Percentiles rank a stretch among this genome's conserved stretches.
Evolutionary conservation across 1,284 basidiomycete genomes (phyloP).

Genomic region (Ceratobasidium sp.): DNA sequence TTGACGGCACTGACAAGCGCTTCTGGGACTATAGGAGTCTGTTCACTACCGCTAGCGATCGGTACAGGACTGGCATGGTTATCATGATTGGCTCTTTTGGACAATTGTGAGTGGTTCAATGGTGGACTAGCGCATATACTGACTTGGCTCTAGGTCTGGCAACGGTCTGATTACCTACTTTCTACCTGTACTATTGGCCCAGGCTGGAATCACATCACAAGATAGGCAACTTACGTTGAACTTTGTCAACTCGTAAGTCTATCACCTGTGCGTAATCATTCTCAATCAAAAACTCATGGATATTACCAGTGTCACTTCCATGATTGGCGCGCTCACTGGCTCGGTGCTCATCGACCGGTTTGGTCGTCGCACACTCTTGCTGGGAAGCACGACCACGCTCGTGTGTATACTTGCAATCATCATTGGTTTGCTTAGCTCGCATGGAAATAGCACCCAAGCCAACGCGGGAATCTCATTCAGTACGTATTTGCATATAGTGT

Average conservation of each 20-base stretch:
- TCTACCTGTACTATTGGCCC: slow-evolving; percentile 54
- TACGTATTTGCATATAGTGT: neutral
- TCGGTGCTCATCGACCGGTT: slow-evolving; percentile 55
- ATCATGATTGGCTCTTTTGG: slow-evolving; percentile 59
- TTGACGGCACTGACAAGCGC: slow-evolving; percentile 50
- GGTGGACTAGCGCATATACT: slow-evolving; percentile 41
- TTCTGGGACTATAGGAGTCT: slow-evolving; percentile 65
- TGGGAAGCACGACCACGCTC: slow-evolving; percentile 51
- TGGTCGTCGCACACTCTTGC: slow-evolving; percentile 53
- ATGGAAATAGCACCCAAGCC: slow-evolving; percentile 15
- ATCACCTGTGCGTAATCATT: neutral
- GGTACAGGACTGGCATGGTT: slow-evolving; percentile 60
- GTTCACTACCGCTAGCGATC: slow-evolving; percentile 54
- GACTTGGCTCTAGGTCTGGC: slow-evolving; percentile 4
- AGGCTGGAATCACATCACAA: slow-evolving; percentile 57
- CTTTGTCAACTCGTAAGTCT: slow-evolving; percentile 55
- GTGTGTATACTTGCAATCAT: slow-evolving; percentile 54
- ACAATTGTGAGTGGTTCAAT: slow-evolving; percentile 53
- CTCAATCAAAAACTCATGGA: neutral
- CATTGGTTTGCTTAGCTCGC: slow-evolving; percentile 53
- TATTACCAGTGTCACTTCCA: slow-evolving; percentile 34
- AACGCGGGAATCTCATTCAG: slow-evolving; percentile 38
- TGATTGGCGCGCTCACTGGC: slow-evolving; percentile 45
- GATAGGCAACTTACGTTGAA: slow-evolving; percentile 55
- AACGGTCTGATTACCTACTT: slow-evolving; percentile 54